These are phyloP conservation scores for Paramyrothecium roridum DNA, from an alignment of 2,329 filamentous ascomycete genomes.

Conservation along the genomic window DNA sequence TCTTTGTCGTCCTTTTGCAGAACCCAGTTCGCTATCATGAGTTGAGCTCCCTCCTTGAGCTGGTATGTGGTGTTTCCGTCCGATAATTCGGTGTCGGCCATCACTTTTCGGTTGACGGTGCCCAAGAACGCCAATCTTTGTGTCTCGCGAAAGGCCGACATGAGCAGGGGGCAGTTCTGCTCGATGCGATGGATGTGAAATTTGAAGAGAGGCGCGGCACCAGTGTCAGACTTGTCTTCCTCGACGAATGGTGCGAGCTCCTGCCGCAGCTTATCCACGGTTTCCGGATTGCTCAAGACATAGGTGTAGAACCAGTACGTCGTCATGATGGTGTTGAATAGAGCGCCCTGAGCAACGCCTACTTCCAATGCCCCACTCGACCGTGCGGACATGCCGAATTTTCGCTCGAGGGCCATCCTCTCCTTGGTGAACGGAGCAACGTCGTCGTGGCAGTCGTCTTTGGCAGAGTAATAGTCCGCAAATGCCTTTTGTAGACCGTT, in stretches of 20 bases:
- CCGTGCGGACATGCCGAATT: neutral
- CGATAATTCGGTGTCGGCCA: neutral
- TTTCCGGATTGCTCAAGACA: neutral
- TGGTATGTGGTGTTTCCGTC: neutral
- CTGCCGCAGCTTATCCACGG: neutral
- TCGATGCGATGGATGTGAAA: neutral
- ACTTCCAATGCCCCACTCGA: neutral
- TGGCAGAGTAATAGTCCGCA: neutral
- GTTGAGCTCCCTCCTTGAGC: neutral
- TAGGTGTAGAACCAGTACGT: neutral
- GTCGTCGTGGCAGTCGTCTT: neutral
- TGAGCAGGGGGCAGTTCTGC: neutral
- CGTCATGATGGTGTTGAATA: neutral
- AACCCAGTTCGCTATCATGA: neutral
- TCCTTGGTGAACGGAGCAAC: neutral
- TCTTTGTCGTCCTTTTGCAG: neutral
- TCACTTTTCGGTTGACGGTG: neutral
- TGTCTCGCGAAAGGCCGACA: neutral
- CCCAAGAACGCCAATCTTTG: neutral
- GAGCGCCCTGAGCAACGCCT: neutral
- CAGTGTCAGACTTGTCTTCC: neutral
- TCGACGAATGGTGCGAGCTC: neutral
- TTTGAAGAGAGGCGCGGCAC: neutral
- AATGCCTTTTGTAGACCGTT: neutral
- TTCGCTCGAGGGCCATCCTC: neutral